phyloP scores from a whole-genome alignment of 2,329 filamentous ascomycete species.

The Bimuria novae-zelandiae region DNA sequence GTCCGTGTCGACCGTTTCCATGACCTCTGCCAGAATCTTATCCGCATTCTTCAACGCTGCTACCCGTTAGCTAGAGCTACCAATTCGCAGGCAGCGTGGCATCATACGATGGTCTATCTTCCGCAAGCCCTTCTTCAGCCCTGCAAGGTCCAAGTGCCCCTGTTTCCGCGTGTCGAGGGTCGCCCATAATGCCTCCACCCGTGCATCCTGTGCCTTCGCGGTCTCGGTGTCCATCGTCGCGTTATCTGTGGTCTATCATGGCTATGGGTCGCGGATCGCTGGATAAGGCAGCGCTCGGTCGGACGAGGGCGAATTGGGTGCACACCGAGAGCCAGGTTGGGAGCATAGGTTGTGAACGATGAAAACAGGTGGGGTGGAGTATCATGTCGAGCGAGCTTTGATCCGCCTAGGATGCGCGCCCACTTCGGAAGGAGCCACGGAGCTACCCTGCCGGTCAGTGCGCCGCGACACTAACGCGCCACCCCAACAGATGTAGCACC shows the following conservation, averaged over 20 bases:
- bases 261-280: slow-evolving; percentile 35
- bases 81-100: slow-evolving; percentile 8
- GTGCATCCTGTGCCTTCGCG: slow-evolving; percentile 76
- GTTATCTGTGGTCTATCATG: slow-evolving; percentile 48
- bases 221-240: slow-evolving; percentile 73
- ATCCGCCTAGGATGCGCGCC: slow-evolving; percentile 4
- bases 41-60: slow-evolving; percentile 88
- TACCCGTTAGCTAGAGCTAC: slow-evolving; percentile 27
- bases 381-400: slow-evolving; percentile 12
- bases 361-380: slow-evolving; percentile 17
- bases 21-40: slow-evolving; percentile 77
- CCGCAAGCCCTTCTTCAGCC: slow-evolving; percentile 79
- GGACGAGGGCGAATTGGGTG: slow-evolving; percentile 25
- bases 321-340: slow-evolving; percentile 24
- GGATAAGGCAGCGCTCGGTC: slow-evolving; percentile 22
- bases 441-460: no score
- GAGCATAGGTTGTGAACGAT: slow-evolving; percentile 31
- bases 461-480: no score
- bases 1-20: slow-evolving; percentile 82
- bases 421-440: slow-evolving; percentile 6
- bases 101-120: slow-evolving; percentile 88
- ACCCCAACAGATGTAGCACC: no score
- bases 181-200: slow-evolving; percentile 83
- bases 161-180: slow-evolving; percentile 76
- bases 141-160: slow-evolving; percentile 82